Base-by-base conservation (phyloP, 345 rosid species). In the Salix suchowensis region DNA sequence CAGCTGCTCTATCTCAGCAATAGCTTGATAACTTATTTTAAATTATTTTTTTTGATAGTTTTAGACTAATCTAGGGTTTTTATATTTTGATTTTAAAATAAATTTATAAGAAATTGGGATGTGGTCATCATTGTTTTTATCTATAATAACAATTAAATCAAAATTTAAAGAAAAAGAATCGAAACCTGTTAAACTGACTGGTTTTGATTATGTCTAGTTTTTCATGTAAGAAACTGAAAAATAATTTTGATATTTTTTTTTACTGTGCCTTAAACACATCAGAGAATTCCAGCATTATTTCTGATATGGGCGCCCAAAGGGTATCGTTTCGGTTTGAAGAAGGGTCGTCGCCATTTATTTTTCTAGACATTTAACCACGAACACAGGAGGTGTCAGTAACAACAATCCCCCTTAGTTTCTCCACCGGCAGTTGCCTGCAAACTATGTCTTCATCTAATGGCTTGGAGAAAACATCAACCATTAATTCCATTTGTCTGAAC, bases 321-420 rank as follows among this genome's bases (percentile, higher is more conserved):
- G 68, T 30, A 62, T 81, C 24, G 81, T 74, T 44, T 78, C 66
- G 61, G 60, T 23, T 28, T 6, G 34, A 21, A 4, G 26, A 78
- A 10, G 74, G 64, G 37, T 52, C 76, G 7, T 78, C 79, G 37
- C 81, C 74, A 39, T 44, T 74, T 16, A 21, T 40, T 58, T 82
- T 78, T 61, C 60, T 71, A 19, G 76, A 67, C 4, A 10, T 48
- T 28, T 36, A 44, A 39, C 12, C 10, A 15, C 21, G 54, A 50
- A 23, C 36, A 14, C 50, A 9, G 74, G 72, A 11, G 75, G 23
- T 14, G 24, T 54, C n/a, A 13, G 46, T 24, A 42, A 71, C 66
- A 48, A 74, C 14, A 37, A 14, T n/a, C 19, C 30, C 75, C 2
- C 74, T 74, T 13, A 48, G 74, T 71, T 78, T 74, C 75, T 70